Evolutionary conservation across 1,139 yeast genomes (phyloP).

Genomic region (Yamadazyma oceani): DNA sequence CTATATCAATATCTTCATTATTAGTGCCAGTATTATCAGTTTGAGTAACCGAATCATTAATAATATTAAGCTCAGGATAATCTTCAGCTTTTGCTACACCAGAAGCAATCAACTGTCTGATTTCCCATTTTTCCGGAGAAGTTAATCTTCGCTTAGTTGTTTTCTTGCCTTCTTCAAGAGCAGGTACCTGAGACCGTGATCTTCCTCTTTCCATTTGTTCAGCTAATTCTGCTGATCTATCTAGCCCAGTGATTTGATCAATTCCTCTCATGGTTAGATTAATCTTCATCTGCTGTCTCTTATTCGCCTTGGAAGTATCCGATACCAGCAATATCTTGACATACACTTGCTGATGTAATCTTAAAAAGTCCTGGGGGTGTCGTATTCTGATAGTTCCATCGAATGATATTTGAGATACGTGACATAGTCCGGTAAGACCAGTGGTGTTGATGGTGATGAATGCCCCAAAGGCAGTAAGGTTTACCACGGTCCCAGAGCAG

Average conservation of each 20-base stretch:
- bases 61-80: slow-evolving; percentile 58
- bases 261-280: slow-evolving; percentile 72
- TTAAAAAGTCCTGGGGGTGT: slow-evolving; percentile 60
- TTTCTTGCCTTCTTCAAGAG: slow-evolving; percentile 5
- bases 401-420: slow-evolving; percentile 65
- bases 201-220: slow-evolving; percentile 3
- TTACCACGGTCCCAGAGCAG: slow-evolving; percentile 61
- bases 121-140: slow-evolving; percentile 91
- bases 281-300: slow-evolving; percentile 35
- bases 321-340: slow-evolving; percentile 46
- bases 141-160: slow-evolving; percentile 52
- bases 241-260: slow-evolving; percentile 68
- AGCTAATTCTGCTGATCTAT: slow-evolving; percentile 22
- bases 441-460: slow-evolving; percentile 46
- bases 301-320: slow-evolving; percentile 37
- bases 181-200: neutral
- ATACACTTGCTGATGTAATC: slow-evolving; percentile 59
- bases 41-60: slow-evolving; percentile 28
- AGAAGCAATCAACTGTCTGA: slow-evolving; percentile 76
- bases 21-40: neutral
- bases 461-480: slow-evolving; percentile 72
- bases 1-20: slow-evolving; percentile 52
- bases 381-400: slow-evolving; percentile 45
- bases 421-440: slow-evolving; percentile 61
- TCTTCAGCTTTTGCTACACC: slow-evolving; percentile 72